Evolutionary conservation across 2,329 filamentous ascomycete genomes (phyloP), one percentile per base, ranked within the genome.

Genomic region (Coleophoma eucalyptorum): DNA sequence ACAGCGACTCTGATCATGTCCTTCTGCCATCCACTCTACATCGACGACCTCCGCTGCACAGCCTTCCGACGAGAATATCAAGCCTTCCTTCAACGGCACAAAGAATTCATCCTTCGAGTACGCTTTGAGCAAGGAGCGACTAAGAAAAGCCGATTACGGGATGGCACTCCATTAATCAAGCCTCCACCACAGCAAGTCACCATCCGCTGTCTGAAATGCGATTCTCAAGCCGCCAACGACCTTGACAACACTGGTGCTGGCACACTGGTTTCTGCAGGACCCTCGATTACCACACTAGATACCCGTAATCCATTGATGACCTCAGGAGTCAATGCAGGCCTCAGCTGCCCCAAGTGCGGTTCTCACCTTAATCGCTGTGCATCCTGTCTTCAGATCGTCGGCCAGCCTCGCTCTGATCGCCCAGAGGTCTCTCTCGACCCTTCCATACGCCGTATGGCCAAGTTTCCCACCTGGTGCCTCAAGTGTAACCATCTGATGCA

Each of bases 71-170:
- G 76, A 57, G 77, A 78, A 34, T 91, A 93, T 65, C 80, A 85
- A 50, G 83, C 84, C 46, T 84, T 89, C 59, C 78, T 88, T 35
- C 83, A 87, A 71, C 85, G 77, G 57, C 89, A 89, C 77, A 87
- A 79, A 67, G 80, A 77, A 50, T 92, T 89, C 70, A 82, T 87
- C 55, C 80, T 89, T 57, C 83, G 89, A 43, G 87, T 87, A 49
- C 86, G 86, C 61, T 93, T 91, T 68, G 86, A 89, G 58, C 86
- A 89, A 53, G 84, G 89, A 64, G 87, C 88, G 62, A 89, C 86
- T 20, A 82, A 83, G 56, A 80, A 80, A 58, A 86, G 85, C 44
- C 68, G 71, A 58, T 81, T 84, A 51, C 80, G 81, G 48, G 78
- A 83, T 48, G 86, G 86, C 38, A 68, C 71, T 7, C 80, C 80